These are phyloP conservation scores for Kodamaea alishanica DNA, from an alignment of 1,139 yeast genomes.

Conservation along the genomic window DNA sequence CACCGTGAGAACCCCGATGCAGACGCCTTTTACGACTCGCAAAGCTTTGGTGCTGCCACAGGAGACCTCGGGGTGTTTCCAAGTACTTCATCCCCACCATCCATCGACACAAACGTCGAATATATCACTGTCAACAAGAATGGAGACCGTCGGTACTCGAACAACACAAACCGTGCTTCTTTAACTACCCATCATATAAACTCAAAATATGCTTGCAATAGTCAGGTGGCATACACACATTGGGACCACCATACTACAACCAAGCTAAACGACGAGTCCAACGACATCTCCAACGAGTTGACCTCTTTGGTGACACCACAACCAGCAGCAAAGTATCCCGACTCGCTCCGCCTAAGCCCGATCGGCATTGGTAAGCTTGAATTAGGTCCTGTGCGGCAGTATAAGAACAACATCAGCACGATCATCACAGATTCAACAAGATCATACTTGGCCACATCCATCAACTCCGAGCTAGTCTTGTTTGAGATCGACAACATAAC, in stretches of 20 bases:
- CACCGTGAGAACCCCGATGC: conserved; percentile 9
- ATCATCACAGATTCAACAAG: conserved; percentile 7
- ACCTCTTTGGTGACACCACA: conserved; percentile 24
- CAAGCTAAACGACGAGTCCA: conserved; percentile 8
- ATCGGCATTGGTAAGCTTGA: conserved; percentile 21
- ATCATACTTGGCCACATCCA: conserved; percentile 26
- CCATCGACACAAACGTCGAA: conserved; percentile 6
- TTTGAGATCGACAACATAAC: conserved; percentile 25
- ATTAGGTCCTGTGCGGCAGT: conserved; percentile 24
- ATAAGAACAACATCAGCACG: conserved; percentile 31
- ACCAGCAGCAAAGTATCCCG: conserved; percentile 32
- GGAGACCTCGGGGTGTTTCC: conserved; percentile 6
- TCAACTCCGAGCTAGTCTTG: conserved; percentile 29
- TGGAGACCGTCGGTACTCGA: conserved; percentile 13
- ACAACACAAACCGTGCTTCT: conserved; percentile 6
- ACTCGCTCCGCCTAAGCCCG: conserved; percentile 23
- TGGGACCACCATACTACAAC: conserved; percentile 25
- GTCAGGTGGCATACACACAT: conserved; percentile 23
- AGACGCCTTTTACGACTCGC: conserved; percentile 21
- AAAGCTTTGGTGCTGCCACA: conserved; percentile 16
- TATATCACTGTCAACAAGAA: conserved; percentile 12
- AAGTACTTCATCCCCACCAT: conserved; percentile 1
- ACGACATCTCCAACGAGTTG: conserved; percentile 17
- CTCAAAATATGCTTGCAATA: conserved; percentile 17
- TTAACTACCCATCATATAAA: conserved; percentile 6